A percentile compares a stretch with the other conserved stretches of the same genome.
phyloP scores from a whole-genome alignment of 1,139 yeast genomes.

The Zygosaccharomyces sapae region DNA sequence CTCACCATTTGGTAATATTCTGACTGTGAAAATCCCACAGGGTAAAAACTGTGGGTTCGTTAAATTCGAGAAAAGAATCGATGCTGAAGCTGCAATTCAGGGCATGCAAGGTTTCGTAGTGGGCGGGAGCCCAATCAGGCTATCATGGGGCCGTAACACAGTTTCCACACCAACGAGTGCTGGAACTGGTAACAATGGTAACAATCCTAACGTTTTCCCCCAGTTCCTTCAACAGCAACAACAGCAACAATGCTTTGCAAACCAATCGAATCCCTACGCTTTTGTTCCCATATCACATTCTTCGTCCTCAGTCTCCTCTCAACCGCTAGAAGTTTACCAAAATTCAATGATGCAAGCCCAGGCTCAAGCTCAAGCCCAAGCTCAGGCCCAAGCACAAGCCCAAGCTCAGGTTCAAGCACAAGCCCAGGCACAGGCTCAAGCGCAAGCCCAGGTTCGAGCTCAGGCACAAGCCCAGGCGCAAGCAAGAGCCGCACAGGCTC shows the following conservation, averaged over 20 bases:
- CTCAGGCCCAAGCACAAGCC: conserved; percentile 12
- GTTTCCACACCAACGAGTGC: conserved; percentile 17
- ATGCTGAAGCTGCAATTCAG: conserved; percentile 85
- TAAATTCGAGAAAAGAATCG: conserved; percentile 69
- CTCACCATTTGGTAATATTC: conserved; percentile 79
- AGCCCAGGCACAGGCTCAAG: conserved; percentile 13
- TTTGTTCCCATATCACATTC: conserved; percentile 15
- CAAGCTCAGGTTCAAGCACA: conserved; percentile 15
- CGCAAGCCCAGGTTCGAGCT: conserved; percentile 7
- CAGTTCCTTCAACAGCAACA: neutral
- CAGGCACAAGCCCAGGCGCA: conserved; percentile 11
- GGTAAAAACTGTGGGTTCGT: conserved; percentile 95
- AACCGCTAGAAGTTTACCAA: conserved; percentile 13
- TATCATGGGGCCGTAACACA: conserved; percentile 76
- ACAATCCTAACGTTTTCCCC: conserved; percentile 1
- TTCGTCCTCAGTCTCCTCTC: conserved; percentile 10
- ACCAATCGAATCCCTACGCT: conserved; percentile 8
- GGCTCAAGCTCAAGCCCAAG: conserved; percentile 17
- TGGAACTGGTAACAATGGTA: conserved; percentile 1
- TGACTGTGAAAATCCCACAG: conserved; percentile 81
- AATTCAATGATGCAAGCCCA: conserved; percentile 6
- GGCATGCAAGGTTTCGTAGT: conserved; percentile 92
- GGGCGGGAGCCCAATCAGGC: conserved; percentile 77
- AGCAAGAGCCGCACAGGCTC: conserved; percentile 1
- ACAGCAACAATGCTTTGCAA: conserved; percentile 2